Conservation (phyloP, 495 filamentous ascomycete species). For the Daldinia caldariorum region DNA sequence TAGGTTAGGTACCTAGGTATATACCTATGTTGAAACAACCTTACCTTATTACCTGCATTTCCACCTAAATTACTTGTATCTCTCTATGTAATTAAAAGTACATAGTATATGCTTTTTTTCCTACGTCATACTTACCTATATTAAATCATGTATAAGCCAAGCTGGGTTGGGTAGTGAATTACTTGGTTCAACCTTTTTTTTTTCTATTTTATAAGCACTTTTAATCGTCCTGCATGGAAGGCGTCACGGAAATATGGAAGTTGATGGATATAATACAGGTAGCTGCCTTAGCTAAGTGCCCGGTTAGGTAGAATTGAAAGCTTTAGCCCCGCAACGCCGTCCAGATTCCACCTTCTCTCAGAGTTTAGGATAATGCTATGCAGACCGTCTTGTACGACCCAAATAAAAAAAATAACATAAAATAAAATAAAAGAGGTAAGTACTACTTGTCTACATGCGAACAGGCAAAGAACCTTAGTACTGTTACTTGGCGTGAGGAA, state of each 20-base stretch:
- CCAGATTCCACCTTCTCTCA: conserved; percentile 1
- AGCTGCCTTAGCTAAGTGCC: background rate
- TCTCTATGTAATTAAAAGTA: too few relatives aligned
- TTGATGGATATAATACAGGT: background rate
- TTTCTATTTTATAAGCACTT: background rate
- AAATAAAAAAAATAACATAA: conserved; percentile 3
- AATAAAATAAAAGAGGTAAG: background rate
- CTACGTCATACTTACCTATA: background rate
- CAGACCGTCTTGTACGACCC: conserved; percentile 13
- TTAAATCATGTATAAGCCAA: background rate
- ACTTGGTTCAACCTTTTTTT: background rate
- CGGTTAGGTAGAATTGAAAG: conserved; percentile 1
- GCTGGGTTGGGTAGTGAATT: background rate
- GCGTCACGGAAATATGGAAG: background rate
- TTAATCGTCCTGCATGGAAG: background rate
- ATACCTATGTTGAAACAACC: background rate
- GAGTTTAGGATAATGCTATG: background rate
- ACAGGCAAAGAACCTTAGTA: too few relatives aligned
- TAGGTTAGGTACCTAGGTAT: too few relatives aligned
- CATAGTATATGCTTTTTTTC: background rate
- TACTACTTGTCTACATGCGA: background rate
- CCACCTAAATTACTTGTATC: background rate
- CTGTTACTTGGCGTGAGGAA: conserved; percentile 9
- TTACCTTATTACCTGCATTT: conserved; percentile 4
- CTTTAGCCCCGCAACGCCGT: conserved; percentile 4